Evolutionary conservation across 2,329 filamentous ascomycete species (phyloP).

Genomic region (Bimuria novae-zelandiae): DNA sequence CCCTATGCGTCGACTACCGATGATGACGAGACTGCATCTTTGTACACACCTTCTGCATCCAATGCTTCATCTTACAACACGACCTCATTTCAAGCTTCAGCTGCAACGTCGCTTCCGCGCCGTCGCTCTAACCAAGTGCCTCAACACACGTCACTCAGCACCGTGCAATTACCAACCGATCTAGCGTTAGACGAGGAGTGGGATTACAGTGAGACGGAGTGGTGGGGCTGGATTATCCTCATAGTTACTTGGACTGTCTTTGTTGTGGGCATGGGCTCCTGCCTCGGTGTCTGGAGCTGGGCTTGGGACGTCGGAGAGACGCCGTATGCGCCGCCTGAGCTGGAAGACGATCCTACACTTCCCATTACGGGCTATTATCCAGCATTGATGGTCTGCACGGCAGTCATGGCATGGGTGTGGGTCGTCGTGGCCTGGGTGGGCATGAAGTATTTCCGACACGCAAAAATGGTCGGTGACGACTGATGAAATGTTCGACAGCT

Average conservation of each 20-base stretch:
- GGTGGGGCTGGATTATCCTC: conserved; percentile 97
- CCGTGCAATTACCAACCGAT: conserved; percentile 29
- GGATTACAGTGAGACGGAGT: conserved; percentile 94
- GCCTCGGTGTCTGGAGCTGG: conserved; percentile 95
- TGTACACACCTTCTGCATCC: conserved; percentile 50
- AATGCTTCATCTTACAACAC: conserved; percentile 48
- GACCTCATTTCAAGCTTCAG: conserved; percentile 19
- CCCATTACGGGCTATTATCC: conserved; percentile 98
- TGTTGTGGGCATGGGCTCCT: conserved; percentile 94
- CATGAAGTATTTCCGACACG: conserved; percentile 99
- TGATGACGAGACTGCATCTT: conserved; percentile 77
- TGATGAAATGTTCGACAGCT: not conserved
- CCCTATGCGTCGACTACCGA: conserved; percentile 77
- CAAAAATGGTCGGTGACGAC: conserved; percentile 77
- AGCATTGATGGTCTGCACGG: conserved; percentile 87
- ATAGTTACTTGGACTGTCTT: conserved; percentile 94
- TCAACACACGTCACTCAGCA: conserved; percentile 28
- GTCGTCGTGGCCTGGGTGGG: conserved; percentile 96
- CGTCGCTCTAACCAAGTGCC: conserved; percentile 37
- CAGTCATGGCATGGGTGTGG: conserved; percentile 99
- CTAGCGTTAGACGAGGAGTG: conserved; percentile 61
- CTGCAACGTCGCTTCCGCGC: conserved; percentile 31
- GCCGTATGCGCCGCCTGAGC: conserved; percentile 90
- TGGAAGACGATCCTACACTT: conserved; percentile 91
- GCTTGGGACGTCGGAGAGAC: conserved; percentile 98